A percentile compares a stretch with the other conserved stretches of the same genome.
Conservation (phyloP, 805 yeast species). For the Brettanomyces nanus region DNA sequence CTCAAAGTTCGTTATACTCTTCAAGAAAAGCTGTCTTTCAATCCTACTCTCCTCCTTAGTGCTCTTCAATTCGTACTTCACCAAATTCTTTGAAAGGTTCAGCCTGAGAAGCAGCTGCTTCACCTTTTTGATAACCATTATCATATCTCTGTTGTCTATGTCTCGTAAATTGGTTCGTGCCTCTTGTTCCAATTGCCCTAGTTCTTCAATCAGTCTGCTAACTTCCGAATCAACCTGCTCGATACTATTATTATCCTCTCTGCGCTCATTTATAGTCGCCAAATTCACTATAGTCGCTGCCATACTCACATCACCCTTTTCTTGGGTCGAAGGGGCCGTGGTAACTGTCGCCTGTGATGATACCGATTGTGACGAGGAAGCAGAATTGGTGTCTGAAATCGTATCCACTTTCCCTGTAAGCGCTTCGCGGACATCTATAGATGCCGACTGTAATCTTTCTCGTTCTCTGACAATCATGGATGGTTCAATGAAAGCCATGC, state of each 20-base stretch:
- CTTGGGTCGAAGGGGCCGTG: not conserved
- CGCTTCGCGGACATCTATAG: not conserved
- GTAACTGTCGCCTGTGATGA: not conserved
- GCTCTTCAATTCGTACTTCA: conserved; percentile 20
- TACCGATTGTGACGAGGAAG: not conserved
- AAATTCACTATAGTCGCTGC: no score
- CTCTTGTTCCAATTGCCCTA: not conserved
- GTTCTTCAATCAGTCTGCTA: not conserved
- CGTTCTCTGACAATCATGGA: no score
- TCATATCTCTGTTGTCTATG: not conserved
- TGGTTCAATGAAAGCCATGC: no score
- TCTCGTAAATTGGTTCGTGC: not conserved
- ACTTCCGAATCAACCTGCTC: not conserved
- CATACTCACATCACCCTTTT: no score
- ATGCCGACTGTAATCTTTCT: not conserved
- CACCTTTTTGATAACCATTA: conserved; percentile 8
- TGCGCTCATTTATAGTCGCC: no score
- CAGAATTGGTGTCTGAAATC: not conserved
- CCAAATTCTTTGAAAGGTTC: conserved; percentile 25
- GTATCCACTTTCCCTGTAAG: not conserved
- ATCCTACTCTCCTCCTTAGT: conserved; percentile 22
- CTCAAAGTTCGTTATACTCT: conserved; percentile 22
- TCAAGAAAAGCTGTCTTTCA: conserved; percentile 23
- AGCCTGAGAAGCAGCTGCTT: conserved; percentile 21
- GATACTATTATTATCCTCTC: no score